Evolutionary conservation across 441 rosid species (phyloP), one percentile per base, ranked within the genome.

Genomic region (Gossypium trilobum): DNA sequence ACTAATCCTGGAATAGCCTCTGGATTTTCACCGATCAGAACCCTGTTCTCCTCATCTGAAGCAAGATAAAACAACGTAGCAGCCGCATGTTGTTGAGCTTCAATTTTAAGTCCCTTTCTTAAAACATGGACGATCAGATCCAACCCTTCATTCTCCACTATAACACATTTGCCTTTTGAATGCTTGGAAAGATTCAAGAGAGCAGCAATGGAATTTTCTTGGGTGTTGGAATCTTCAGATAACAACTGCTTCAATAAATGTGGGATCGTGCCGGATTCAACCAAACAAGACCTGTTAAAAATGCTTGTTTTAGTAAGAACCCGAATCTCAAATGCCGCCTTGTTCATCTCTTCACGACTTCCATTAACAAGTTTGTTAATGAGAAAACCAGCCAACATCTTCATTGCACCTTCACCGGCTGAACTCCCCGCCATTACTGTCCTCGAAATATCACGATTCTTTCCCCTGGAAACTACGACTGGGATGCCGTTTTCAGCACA

Each of bases 171-270:
- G 65, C 91, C 84, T 68, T 77, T 72, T 11, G 78, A 65, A 75
- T 89, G 88, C 74, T 89, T 93, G 0, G 97, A 89, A 13, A 93
- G 80, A 80, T 91, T 89, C 80, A 91, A 59, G 23, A 88, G 66
- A 29, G 84, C 88, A 51, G 94, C 94, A 61, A 79, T 87, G 62
- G 92, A 87, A 70, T 87, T 91, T 46, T 89, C 93, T 72, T 89
- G 94, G 23, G 77, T 51, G 22, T 57, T 62, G 5, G 80, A 52
- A 80, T 89, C 89, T 59, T 63, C 57, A 0, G 84, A 81, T 13
- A 73, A 58, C 19, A 87, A 57, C 72, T 88, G 70, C 66, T 76
- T 75, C 82, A 93, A 72, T 0, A 89, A 73, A 75, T 70, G 68
- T 20, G 86, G 82, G 27, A 89, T 78, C 36, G 71, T 70, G 8